Evolutionary conservation across 2,329 filamentous ascomycete genomes (phyloP), one percentile per base, ranked within the genome.

Genomic region (Scleromitrula shiraiana): DNA sequence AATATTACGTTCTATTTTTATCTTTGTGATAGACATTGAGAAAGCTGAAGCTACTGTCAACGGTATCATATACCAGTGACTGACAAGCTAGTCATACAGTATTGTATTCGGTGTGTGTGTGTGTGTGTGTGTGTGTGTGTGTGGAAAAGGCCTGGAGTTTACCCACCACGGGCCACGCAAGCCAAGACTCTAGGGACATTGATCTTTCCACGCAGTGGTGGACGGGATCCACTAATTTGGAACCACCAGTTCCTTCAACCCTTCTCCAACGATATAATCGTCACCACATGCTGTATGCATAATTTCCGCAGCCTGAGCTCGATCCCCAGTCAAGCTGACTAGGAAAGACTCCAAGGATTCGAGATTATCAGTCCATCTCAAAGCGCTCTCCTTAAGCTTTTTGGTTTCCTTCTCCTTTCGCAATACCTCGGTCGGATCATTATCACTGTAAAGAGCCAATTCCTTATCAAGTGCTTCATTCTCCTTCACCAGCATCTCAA

Each of bases 221-320:
- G n/a, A n/a, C n/a, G n/a, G n/a, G 10, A 32, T 40, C 35, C 35
- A 32, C 43, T 46, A 46, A 40, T 46, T 46, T 39, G 44, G 36
- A 35, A 36, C 45, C 38, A 22, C 22, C 40, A 65, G 56, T 50
- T 68, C 72, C 50, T 62, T 68, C 54, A 76, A 61, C 15, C 70
- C 67, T 33, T 68, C 67, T 38, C 72, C 72, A 46, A 71, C 65
- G 30, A 70, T 66, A 53, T 67, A 75, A 56, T 76, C 71, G 17
- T 70, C 68, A 2, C 67, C 70, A 49, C 75, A 77, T 19, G 63
- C 60, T 29, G 53, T 51, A 50, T 58, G 58, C 59, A 70, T 68
- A 10, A 70, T 53, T 10, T 52, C 51, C 22, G 54, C 48, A 42
- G 70, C 55, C 17, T 57, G 53, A 51, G 65, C 67, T 37, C 64